Base-by-base conservation (phyloP, 2,329 filamentous ascomycete species). In the Aspergillus sp. region DNA sequence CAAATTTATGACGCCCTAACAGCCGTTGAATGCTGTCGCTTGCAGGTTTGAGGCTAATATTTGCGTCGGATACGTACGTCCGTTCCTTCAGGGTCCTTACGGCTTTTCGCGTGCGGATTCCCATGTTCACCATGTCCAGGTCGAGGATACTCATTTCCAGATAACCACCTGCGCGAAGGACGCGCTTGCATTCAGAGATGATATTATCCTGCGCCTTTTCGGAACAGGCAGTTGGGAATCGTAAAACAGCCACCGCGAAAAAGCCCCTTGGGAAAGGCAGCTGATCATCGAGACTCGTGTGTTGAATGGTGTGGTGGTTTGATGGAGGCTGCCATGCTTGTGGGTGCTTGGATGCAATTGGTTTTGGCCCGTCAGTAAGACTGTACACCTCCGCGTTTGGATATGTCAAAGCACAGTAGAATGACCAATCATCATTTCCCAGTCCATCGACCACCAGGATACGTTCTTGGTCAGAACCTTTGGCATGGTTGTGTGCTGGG, bases 401-500 rank as follows among this genome's bases (percentile, higher is more conserved):
- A 57, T 82, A 82, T 2, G 79, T 81, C 52, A 82, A 69, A 13
- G 80, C 78, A 65, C 80, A 82, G 64, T 82, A 82, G 64, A 81
- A 82, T 8, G 80, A 82, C 80, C 80, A 82, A 60, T 82, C 80
- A 57, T 81, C 79, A 56, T 81, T 82, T n/a, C 79, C 80, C 17
- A 82, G 70, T 12, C 80, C 80, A 62, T 82, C 80, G 49, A 82
- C 76, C 23, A 82, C 78, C 36, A 82, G 73, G 19, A 82, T 79
- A 47, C 78, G 74, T 21, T 77, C 75, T 55, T 79, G 75, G 5
- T 76, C 72, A 21, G 72, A 70, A 5, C 70, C 64, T 43, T 76
- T 74, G 32, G 82, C 73, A 53, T 80, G 79, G 32, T 77, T 78
- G 63, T 82, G 79, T 9, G 79, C 80, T 12, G 80, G 80, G 43